A percentile compares a stretch with the other conserved stretches of the same genome.
Evolutionary conservation across 768 basidiomycete genomes (phyloP).

Genomic region (Boletus bicolor): DNA sequence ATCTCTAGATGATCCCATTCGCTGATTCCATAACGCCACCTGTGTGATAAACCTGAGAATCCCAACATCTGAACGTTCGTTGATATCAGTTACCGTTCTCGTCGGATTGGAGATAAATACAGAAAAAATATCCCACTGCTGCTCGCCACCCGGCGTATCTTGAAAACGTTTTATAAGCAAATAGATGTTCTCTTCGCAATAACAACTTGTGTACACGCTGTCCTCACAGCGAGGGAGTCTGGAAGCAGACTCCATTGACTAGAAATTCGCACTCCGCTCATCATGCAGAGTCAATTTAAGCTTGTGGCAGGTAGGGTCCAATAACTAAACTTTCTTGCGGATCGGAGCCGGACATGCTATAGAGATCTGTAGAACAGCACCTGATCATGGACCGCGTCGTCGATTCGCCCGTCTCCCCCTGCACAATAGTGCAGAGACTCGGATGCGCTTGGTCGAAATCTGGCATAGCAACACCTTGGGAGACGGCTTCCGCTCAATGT

Average conservation of each 20-base stretch:
- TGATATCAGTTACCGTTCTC: conserved; percentile 45
- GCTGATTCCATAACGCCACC: conserved; percentile 68
- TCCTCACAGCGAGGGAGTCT: conserved; percentile 24
- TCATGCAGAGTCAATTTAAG: background rate
- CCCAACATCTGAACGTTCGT: background rate
- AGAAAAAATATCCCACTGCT: conserved; percentile 48
- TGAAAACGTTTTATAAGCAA: conserved; percentile 48
- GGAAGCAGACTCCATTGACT: conserved; percentile 13
- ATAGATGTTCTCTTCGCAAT: conserved; percentile 76
- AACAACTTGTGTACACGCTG: conserved; percentile 53
- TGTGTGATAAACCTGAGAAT: conserved; percentile 25
- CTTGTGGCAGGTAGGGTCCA: background rate
- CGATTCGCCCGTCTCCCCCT: background rate
- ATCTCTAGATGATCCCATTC: conserved; percentile 34
- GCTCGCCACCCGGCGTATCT: conserved; percentile 23
- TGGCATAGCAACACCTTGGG: background rate
- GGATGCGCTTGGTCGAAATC: background rate
- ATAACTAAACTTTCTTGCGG: conserved; percentile 10
- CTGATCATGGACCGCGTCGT: no score
- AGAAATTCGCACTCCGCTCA: conserved; percentile 23
- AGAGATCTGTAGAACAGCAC: no score
- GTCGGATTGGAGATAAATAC: conserved; percentile 65
- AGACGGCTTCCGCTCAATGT: conserved; percentile 2
- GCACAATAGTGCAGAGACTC: no score
- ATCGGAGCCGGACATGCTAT: conserved; percentile 3